Conservation (phyloP, 2,329 filamentous ascomycete species). For the Ophiocordyceps unilateralis region DNA sequence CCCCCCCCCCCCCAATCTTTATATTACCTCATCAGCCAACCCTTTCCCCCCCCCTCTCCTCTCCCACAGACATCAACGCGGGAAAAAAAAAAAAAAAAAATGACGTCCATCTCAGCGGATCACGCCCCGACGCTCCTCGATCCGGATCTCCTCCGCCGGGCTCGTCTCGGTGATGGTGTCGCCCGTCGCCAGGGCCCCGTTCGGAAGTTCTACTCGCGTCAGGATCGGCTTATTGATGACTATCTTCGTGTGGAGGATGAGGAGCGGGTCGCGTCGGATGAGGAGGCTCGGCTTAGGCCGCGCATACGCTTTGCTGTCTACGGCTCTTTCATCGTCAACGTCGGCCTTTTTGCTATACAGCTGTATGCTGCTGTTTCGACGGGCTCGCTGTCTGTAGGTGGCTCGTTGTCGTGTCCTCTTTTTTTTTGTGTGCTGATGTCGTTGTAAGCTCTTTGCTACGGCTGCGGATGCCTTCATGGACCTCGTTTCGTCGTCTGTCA, state of each 20-base stretch:
- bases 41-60: no score
- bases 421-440: not conserved
- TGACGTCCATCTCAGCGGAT: not conserved
- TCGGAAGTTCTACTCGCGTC: not conserved
- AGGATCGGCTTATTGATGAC: not conserved
- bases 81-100: no score
- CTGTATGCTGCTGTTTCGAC: not conserved
- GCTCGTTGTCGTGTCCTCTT: not conserved
- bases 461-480: not conserved
- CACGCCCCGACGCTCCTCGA: not conserved
- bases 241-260: not conserved
- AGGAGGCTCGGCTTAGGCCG: not conserved
- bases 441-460: not conserved
- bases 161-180: not conserved
- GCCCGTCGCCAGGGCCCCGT: not conserved
- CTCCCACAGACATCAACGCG: no score
- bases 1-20: no score
- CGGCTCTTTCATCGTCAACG: not conserved
- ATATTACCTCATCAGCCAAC: no score
- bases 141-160: not conserved
- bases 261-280: not conserved
- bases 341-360: not conserved
- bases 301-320: not conserved
- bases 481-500: not conserved
- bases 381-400: not conserved